Evolutionary conservation across 2,329 filamentous ascomycete species (phyloP).

Genomic region (Cytospora chrysosperma): DNA sequence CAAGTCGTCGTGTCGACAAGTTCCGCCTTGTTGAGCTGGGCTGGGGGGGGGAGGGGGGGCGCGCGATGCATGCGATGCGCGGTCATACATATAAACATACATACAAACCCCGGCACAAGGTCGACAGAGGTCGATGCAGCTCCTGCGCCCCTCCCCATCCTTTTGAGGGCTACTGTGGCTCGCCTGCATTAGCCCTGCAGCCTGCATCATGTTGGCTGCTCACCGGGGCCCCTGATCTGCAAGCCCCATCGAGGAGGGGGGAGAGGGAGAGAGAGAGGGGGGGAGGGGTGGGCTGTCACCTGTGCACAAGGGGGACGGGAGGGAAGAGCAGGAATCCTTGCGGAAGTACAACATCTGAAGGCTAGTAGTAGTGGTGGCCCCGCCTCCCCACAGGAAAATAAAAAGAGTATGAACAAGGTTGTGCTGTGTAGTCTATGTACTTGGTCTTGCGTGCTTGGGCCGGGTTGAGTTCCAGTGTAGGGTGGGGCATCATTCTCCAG

Average conservation of each 20-base stretch:
- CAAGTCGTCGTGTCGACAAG: too few species aligned
- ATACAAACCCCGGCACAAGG: not conserved
- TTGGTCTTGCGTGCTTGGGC: too few species aligned
- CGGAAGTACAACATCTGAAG: too few species aligned
- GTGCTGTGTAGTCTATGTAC: too few species aligned
- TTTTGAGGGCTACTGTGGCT: not conserved
- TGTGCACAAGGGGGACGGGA: not conserved
- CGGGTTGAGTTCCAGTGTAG: too few species aligned
- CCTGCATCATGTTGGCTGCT: not conserved
- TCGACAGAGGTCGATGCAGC: not conserved
- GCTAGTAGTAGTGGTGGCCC: too few species aligned
- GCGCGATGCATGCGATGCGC: not conserved
- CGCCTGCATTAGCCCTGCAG: not conserved
- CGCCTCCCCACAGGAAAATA: too few species aligned
- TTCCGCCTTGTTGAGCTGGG: not conserved
- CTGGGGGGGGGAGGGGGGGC: not conserved
- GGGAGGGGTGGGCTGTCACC: not conserved
- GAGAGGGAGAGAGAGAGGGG: too few species aligned
- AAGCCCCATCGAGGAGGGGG: not conserved
- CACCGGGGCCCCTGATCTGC: not conserved
- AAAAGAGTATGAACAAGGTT: too few species aligned
- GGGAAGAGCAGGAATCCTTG: not conserved
- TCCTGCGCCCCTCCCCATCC: not conserved
- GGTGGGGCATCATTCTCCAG: too few species aligned
- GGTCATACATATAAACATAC: not conserved